Percentiles rank a stretch among this genome's conserved stretches.
Evolutionary conservation across 2,329 filamentous ascomycete genomes (phyloP).

Genomic region (Dothistroma pini): DNA sequence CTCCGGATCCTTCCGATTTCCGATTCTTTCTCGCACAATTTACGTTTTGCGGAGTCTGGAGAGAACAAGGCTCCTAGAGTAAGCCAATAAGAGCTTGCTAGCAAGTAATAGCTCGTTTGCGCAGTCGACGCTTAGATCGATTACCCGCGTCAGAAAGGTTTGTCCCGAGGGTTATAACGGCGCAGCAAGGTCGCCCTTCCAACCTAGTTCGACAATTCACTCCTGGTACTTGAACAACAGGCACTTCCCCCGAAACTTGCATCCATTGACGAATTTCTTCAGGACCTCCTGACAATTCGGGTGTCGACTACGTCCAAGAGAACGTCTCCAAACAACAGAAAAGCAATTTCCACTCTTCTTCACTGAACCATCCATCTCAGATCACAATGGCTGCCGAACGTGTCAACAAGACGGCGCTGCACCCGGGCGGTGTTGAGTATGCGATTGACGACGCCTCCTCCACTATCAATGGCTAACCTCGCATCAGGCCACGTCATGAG

Average conservation of each 20-base stretch:
- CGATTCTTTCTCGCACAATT: background rate
- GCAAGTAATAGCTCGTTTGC: slow-evolving; percentile 4
- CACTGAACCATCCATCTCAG: slow-evolving; percentile 46
- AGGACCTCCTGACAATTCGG: slow-evolving; percentile 42
- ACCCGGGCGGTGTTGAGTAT: slow-evolving; percentile 86
- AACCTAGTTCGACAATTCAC: background rate
- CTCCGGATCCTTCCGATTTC: background rate
- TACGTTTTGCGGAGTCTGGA: background rate
- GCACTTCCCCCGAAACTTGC: background rate
- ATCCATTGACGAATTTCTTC: slow-evolving; percentile 13
- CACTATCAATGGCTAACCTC: slow-evolving; percentile 10
- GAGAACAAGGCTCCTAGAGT: background rate
- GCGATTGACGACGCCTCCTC: slow-evolving; percentile 41
- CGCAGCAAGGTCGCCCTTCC: slow-evolving; percentile 1
- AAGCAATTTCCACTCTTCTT: slow-evolving; percentile 58
- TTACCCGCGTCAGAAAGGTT: slow-evolving; percentile 1
- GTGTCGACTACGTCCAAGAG: slow-evolving; percentile 54
- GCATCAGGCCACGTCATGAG: slow-evolving; percentile 68
- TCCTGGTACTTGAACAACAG: background rate
- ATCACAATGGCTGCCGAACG: slow-evolving; percentile 45
- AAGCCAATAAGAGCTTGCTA: background rate
- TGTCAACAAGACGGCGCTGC: slow-evolving; percentile 89
- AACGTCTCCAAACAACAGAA: slow-evolving; percentile 56
- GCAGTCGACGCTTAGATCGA: slow-evolving; percentile 3
- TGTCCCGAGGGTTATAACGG: slow-evolving; percentile 2